phyloP scores from a whole-genome alignment of 106 monocot species.

The Ottelia alismoides region DNA sequence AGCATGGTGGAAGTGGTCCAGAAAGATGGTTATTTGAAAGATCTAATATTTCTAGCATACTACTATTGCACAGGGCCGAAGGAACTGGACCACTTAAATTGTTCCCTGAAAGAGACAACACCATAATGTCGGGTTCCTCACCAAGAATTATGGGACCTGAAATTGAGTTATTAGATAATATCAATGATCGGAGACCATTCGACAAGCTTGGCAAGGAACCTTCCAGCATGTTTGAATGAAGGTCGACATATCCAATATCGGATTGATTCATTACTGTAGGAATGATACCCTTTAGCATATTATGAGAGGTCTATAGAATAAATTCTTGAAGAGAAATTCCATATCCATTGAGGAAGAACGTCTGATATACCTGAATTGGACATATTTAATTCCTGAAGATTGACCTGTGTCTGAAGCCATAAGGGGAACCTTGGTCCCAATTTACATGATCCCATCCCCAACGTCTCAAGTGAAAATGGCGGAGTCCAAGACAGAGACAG shows the following conservation, averaged over 20 bases:
- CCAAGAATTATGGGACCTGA: background rate
- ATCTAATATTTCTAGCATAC: background rate
- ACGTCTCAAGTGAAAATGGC: conserved; percentile 1
- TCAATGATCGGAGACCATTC: background rate
- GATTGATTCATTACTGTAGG: background rate
- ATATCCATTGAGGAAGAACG: conserved; percentile 19
- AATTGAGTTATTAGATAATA: background rate
- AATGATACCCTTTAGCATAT: background rate
- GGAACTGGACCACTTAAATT: background rate
- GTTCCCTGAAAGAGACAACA: background rate
- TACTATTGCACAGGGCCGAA: background rate
- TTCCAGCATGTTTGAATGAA: background rate
- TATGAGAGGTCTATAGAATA: background rate
- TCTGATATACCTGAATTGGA: conserved; percentile 8
- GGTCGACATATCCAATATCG: background rate
- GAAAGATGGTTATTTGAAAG: background rate
- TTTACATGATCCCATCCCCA: background rate
- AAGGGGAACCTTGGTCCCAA: conserved; percentile 1
- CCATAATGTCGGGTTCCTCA: background rate
- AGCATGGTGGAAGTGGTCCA: background rate
- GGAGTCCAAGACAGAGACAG: conserved; percentile 10
- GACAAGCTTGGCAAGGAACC: background rate
- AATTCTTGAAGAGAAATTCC: conserved; percentile 5
- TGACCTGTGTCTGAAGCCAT: conserved; percentile 15
- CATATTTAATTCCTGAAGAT: conserved; percentile 6